These are phyloP conservation scores for Rutidosis leptorrhynchoides DNA, from an alignment of 129 eudicot species.

Conservation along the genomic window DNA sequence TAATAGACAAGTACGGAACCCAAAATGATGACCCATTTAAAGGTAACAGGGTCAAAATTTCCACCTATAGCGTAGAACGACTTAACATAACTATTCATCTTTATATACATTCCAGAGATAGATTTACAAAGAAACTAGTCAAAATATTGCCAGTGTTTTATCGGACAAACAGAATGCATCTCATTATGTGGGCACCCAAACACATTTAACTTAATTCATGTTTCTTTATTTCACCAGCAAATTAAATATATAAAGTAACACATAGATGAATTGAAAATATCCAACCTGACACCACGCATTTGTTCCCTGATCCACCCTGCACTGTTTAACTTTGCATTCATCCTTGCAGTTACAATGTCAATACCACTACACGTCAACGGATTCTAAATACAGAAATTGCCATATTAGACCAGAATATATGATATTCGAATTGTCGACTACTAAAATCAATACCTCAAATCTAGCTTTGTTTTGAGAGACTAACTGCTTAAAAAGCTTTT, in stretches of 20 bases:
- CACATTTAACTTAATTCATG: not conserved
- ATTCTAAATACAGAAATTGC: conserved; percentile 41
- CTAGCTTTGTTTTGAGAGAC: conserved; percentile 99
- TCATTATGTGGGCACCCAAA: not conserved
- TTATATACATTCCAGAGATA: not conserved
- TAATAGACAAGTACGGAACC: not conserved
- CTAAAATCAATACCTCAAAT: conserved; percentile 72
- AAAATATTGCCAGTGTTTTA: not conserved
- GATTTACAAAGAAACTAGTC: not conserved
- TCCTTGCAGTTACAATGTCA: conserved; percentile 96
- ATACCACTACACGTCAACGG: conserved; percentile 98
- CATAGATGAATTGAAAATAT: conserved; percentile 4
- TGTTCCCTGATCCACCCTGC: conserved; percentile 96
- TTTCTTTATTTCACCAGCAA: not conserved
- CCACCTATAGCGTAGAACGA: not conserved
- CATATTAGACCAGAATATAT: conserved; percentile 13
- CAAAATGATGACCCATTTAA: not conserved
- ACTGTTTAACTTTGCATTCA: conserved; percentile 92
- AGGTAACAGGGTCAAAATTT: not conserved
- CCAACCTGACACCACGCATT: conserved; percentile 97
- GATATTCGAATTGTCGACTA: not conserved
- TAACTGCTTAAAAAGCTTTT: conserved; percentile 96
- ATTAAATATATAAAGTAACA: not conserved
- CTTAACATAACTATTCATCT: not conserved
- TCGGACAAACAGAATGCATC: not conserved